Conservation (phyloP, 371 early-diverging fungal genomes). For the Smittium culicis region DNA sequence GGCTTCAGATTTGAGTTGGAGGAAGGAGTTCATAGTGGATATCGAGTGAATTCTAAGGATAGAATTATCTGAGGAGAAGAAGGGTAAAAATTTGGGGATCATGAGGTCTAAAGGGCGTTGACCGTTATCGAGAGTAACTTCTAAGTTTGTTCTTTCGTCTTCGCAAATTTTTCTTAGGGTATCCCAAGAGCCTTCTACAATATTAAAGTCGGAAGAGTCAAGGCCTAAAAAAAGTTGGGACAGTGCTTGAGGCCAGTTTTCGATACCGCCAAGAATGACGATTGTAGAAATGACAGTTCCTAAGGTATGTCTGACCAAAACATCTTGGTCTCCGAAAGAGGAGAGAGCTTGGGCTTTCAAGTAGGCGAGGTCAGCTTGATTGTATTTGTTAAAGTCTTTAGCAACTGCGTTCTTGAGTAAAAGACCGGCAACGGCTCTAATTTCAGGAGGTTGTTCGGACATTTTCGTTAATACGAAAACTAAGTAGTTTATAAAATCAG, state of each 20-base stretch:
- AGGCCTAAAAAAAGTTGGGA: slow-evolving; percentile 57
- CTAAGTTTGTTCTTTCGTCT: slow-evolving; percentile 67
- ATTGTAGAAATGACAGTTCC: slow-evolving; percentile 80
- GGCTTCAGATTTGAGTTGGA: slow-evolving; percentile 42
- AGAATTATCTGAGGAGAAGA: slow-evolving; percentile 56
- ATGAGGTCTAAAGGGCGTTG: slow-evolving; percentile 61
- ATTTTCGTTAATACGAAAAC: slow-evolving; percentile 66
- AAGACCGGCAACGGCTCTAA: slow-evolving; percentile 75
- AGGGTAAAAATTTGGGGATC: slow-evolving; percentile 70
- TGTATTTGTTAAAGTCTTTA: slow-evolving; percentile 40
- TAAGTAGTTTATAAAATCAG: slow-evolving; percentile 81
- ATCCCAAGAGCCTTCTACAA: slow-evolving; percentile 70
- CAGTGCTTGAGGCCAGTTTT: slow-evolving; percentile 72
- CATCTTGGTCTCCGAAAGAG: slow-evolving; percentile 55
- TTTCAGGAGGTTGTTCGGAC: slow-evolving; percentile 37
- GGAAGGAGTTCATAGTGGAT: slow-evolving; percentile 63
- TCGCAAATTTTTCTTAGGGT: slow-evolving; percentile 87
- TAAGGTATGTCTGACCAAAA: slow-evolving; percentile 48
- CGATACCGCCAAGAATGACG: slow-evolving; percentile 46
- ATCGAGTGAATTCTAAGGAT: slow-evolving; percentile 64
- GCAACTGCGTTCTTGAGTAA: slow-evolving; percentile 75
- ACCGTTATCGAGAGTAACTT: slow-evolving; percentile 45
- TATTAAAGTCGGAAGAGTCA: slow-evolving; percentile 45
- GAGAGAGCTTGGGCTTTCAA: slow-evolving; percentile 57
- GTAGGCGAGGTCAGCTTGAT: slow-evolving; percentile 50